Percentiles rank a stretch among this genome's conserved stretches.
These are phyloP conservation scores for Apiospora aurea DNA, from an alignment of 2,329 filamentous ascomycete species.

Conservation along the genomic window DNA sequence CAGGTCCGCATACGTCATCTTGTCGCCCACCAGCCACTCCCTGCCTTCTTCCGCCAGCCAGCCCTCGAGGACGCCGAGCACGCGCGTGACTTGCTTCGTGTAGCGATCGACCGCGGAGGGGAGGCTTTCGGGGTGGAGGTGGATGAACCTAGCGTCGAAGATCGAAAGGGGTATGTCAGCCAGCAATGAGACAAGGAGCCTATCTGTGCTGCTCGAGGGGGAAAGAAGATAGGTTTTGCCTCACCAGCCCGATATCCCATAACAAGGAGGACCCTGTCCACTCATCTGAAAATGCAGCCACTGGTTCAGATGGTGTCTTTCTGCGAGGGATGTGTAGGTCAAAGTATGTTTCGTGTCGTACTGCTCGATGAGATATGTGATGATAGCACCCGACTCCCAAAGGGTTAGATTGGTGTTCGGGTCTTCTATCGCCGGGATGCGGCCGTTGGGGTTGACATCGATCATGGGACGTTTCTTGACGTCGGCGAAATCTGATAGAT, in stretches of 20 bases:
- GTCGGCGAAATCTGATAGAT: conserved; percentile 24
- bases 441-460: conserved; percentile 33
- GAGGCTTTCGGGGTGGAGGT: neutral
- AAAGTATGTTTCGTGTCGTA: conserved; percentile 44
- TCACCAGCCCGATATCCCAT: conserved; percentile 38
- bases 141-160: neutral
- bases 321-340: neutral
- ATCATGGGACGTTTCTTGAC: conserved; percentile 41
- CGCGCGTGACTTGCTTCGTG: conserved; percentile 52
- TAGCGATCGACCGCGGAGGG: conserved; percentile 47
- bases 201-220: too few relatives aligned
- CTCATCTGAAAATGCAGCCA: conserved; percentile 54
- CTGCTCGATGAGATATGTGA: conserved; percentile 23
- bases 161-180: too few relatives aligned
- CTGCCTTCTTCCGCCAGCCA: conserved; percentile 40
- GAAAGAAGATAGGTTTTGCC: neutral
- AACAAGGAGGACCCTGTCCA: conserved; percentile 57
- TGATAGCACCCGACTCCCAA: conserved; percentile 28
- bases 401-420: conserved; percentile 27
- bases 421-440: conserved; percentile 24
- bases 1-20: conserved; percentile 40
- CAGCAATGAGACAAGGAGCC: too few relatives aligned
- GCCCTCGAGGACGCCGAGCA: conserved; percentile 53
- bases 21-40: conserved; percentile 51
- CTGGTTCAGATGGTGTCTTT: conserved; percentile 33